Conservation (phyloP, 495 filamentous ascomycete genomes). For the Podospora anserina region DNA sequence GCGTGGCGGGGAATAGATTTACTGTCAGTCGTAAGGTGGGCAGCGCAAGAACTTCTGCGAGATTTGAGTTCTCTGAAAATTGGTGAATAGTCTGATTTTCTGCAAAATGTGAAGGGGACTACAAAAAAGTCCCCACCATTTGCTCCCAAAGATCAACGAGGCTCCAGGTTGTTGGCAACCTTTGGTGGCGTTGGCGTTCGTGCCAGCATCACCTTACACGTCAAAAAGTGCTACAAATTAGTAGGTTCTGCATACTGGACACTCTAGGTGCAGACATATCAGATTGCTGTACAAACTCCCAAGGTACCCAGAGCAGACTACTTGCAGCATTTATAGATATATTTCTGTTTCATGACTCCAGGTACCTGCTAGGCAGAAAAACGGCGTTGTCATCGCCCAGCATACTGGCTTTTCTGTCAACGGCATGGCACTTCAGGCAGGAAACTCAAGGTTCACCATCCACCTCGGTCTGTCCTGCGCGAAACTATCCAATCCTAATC, state of each 20-base stretch:
- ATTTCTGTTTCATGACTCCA: no score
- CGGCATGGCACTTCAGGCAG: conserved; percentile 8
- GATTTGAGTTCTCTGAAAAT: background rate
- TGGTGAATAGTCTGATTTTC: no score
- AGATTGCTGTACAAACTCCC: no score
- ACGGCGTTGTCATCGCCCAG: no score
- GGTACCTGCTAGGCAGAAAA: no score
- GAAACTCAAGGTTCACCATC: background rate
- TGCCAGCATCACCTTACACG: background rate
- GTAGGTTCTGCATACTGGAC: background rate
- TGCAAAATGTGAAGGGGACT: no score
- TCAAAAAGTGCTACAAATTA: background rate
- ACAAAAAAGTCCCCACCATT: no score
- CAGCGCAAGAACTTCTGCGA: background rate
- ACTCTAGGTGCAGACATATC: no score
- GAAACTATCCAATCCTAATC: background rate
- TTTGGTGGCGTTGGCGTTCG: background rate
- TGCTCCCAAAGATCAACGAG: no score
- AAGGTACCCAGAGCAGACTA: no score
- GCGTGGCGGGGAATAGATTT: background rate
- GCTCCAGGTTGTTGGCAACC: background rate
- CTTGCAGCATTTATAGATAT: no score
- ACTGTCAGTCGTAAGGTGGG: background rate
- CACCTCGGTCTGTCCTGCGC: background rate
- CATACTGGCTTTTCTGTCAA: background rate